These are phyloP conservation scores for Xylaria grammica DNA, from an alignment of 495 filamentous ascomycete genomes.

Conservation along the genomic window DNA sequence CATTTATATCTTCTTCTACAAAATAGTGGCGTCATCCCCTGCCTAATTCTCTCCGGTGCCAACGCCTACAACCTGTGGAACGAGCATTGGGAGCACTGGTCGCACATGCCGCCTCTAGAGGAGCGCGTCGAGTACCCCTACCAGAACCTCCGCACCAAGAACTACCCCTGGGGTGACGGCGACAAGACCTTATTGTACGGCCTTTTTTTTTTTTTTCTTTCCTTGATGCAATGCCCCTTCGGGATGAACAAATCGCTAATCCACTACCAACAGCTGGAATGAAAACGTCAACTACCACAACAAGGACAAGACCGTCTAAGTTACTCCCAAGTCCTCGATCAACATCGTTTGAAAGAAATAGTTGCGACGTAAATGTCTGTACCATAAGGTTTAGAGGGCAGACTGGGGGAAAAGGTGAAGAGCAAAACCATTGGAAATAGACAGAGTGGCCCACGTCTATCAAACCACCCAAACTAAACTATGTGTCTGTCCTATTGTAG, in stretches of 20 bases:
- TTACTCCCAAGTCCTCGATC: slow-evolving; percentile 4
- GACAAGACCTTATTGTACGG: slow-evolving; percentile 70
- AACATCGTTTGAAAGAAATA: slow-evolving; percentile 41
- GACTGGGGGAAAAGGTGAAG: slow-evolving; percentile 60
- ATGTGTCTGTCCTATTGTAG: slow-evolving; percentile 23
- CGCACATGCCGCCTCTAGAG: slow-evolving; percentile 82
- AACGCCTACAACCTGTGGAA: slow-evolving; percentile 91
- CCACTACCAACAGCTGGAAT: slow-evolving; percentile 78
- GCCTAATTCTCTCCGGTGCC: slow-evolving; percentile 67
- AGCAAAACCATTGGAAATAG: slow-evolving; percentile 50
- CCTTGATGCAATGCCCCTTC: not conserved
- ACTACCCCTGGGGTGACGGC: slow-evolving; percentile 89
- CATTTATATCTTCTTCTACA: slow-evolving; percentile 13
- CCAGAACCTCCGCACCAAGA: slow-evolving; percentile 91
- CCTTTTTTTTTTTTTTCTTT: not conserved
- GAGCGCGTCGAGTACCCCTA: slow-evolving; percentile 89
- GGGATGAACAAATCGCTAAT: slow-evolving; percentile 10
- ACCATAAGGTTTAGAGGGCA: not conserved
- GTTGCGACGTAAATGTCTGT: not conserved
- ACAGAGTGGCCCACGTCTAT: slow-evolving; percentile 23
- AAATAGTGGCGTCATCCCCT: slow-evolving; percentile 69
- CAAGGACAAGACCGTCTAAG: slow-evolving; percentile 74
- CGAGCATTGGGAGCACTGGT: slow-evolving; percentile 96
- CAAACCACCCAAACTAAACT: slow-evolving; percentile 9
- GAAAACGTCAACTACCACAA: slow-evolving; percentile 93